These are phyloP conservation scores for Yarrowia osloensis DNA, from an alignment of 805 yeast genomes.

Conservation along the genomic window DNA sequence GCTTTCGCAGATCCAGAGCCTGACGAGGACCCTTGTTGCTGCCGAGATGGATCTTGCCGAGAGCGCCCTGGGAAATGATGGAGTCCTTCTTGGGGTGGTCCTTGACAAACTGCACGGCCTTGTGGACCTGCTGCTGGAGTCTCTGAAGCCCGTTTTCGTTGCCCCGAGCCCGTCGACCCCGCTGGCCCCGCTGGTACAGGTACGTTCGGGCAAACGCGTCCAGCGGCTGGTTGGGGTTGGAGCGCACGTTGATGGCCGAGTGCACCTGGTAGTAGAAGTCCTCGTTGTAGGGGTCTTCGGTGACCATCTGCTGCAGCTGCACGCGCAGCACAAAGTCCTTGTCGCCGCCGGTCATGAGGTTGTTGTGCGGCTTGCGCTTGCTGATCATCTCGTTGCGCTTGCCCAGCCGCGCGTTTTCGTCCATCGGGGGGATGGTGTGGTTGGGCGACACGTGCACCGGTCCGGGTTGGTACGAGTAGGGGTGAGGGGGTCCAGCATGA, in stretches of 20 bases:
- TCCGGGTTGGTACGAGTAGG: constrained; percentile 8
- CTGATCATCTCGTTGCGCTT: constrained; percentile 27
- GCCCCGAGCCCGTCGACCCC: constrained; percentile 50
- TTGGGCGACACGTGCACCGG: constrained; percentile 26
- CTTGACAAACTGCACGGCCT: constrained; percentile 92
- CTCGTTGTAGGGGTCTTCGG: constrained; percentile 96
- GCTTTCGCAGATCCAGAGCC: constrained; percentile 56
- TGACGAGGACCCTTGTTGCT: constrained; percentile 82
- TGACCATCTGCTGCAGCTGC: constrained; percentile 91
- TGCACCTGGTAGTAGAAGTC: constrained; percentile 95
- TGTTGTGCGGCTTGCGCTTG: constrained; percentile 55
- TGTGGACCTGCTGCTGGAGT: constrained; percentile 97
- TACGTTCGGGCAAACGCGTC: constrained; percentile 91
- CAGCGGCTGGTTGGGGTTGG: constrained; percentile 56
- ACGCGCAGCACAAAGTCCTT: constrained; percentile 93
- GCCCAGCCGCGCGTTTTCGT: constrained; percentile 20
- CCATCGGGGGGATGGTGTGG: constrained; percentile 23
- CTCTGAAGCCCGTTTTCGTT: constrained; percentile 85
- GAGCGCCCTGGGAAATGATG: constrained; percentile 76
- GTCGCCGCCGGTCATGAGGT: constrained; percentile 96
- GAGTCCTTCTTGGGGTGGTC: constrained; percentile 70
- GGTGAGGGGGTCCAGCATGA: neutral
- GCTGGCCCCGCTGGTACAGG: constrained; percentile 86
- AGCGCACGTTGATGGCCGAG: constrained; percentile 67
- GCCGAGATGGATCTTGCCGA: constrained; percentile 81